Percentiles rank a stretch among this genome's conserved stretches.
Conservation (phyloP, 1,139 yeast genomes). For the Candida dubliniensis region DNA sequence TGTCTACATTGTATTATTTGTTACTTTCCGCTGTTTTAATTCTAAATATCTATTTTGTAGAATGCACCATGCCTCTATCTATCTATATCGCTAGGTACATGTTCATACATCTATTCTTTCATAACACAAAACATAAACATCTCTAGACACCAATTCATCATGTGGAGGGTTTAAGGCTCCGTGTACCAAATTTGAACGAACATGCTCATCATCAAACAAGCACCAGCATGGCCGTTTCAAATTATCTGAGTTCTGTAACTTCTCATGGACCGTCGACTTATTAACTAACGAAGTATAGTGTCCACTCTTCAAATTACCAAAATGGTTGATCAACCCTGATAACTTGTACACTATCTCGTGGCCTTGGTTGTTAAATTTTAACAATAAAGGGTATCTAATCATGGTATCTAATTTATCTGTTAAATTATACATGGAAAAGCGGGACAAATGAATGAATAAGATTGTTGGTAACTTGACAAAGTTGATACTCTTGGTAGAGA, state of each 20-base stretch:
- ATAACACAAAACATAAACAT: slow-evolving; percentile 74
- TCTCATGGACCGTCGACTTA: slow-evolving; percentile 40
- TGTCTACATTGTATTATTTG: not conserved
- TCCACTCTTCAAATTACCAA: slow-evolving; percentile 69
- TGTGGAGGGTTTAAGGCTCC: slow-evolving; percentile 41
- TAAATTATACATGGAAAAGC: slow-evolving; percentile 55
- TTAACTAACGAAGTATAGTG: slow-evolving; percentile 71
- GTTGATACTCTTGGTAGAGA: slow-evolving; percentile 50
- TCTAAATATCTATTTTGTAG: too few relatives aligned
- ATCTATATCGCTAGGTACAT: too few relatives aligned
- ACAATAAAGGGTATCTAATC: slow-evolving; percentile 52
- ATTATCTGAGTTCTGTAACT: slow-evolving; percentile 20
- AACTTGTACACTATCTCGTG: slow-evolving; percentile 51
- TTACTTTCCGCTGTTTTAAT: too few relatives aligned
- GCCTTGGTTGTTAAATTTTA: slow-evolving; percentile 48
- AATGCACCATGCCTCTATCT: not conserved
- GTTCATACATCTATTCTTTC: slow-evolving; percentile 30
- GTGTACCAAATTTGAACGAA: slow-evolving; percentile 48
- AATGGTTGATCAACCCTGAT: slow-evolving; percentile 66
- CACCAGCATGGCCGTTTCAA: slow-evolving; percentile 53
- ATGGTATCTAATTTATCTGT: slow-evolving; percentile 56
- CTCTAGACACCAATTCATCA: slow-evolving; percentile 49
- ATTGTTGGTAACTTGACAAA: slow-evolving; percentile 66
- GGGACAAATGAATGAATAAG: slow-evolving; percentile 62
- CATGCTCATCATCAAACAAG: slow-evolving; percentile 69